Evolutionary conservation across 2,329 filamentous ascomycete species (phyloP).

Genomic region (Xylaria sp.): DNA sequence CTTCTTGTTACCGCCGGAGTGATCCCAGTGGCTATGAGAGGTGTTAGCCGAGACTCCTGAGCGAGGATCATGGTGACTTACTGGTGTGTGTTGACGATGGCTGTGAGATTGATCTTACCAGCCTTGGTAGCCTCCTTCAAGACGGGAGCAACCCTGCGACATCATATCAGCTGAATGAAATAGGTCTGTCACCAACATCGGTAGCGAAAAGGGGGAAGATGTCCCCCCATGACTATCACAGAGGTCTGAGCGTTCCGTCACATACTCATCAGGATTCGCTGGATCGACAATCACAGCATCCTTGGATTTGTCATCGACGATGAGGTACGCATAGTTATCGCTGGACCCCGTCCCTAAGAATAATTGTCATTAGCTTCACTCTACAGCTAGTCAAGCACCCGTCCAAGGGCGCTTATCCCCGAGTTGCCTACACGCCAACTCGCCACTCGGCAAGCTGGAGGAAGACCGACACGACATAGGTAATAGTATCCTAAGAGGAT

Average conservation of each 20-base stretch:
- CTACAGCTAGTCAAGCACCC: neutral
- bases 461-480: neutral
- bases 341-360: constrained; percentile 64
- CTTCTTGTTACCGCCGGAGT: constrained; percentile 84
- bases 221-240: neutral
- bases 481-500: constrained; percentile 8
- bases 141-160: constrained; percentile 53
- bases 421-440: neutral
- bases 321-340: constrained; percentile 82
- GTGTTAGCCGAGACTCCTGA: constrained; percentile 4
- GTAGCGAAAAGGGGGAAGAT: neutral
- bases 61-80: constrained; percentile 42
- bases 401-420: neutral
- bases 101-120: constrained; percentile 74
- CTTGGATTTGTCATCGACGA: constrained; percentile 71
- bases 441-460: neutral
- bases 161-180: constrained; percentile 4
- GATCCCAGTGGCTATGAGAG: constrained; percentile 73
- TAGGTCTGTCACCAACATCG: neutral
- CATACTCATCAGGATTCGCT: constrained; percentile 71
- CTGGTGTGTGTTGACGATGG: constrained; percentile 97
- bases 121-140: constrained; percentile 67
- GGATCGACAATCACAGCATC: constrained; percentile 77
- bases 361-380: constrained; percentile 5
- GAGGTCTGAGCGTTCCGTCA: neutral